Conservation (phyloP, 805 yeast genomes). For the Suhomyces kilbournensis region DNA sequence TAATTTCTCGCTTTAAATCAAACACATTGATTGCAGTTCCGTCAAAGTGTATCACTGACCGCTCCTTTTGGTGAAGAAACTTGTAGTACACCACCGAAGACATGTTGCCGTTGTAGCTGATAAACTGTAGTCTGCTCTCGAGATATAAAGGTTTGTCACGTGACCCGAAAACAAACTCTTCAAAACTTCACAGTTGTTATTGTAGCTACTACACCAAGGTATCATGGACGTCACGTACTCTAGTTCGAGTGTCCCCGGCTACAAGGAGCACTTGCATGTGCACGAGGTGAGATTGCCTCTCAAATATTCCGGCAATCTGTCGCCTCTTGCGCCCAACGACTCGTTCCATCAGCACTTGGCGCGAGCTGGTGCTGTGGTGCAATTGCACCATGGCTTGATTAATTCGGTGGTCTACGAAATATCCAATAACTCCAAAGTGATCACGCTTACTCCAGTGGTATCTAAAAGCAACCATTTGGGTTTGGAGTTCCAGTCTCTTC, state of each 20-base stretch:
- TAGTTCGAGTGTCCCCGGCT: slow-evolving; percentile 19
- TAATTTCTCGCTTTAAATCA: slow-evolving; percentile 89
- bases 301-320: slow-evolving; percentile 15
- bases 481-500: slow-evolving; percentile 34
- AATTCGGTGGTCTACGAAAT: slow-evolving; percentile 31
- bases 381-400: slow-evolving; percentile 13
- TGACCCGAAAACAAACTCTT: slow-evolving; percentile 1
- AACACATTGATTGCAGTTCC: slow-evolving; percentile 96
- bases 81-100: slow-evolving; percentile 85
- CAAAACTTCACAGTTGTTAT: background rate
- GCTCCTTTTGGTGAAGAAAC: slow-evolving; percentile 78
- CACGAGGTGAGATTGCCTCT: slow-evolving; percentile 21
- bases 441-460: slow-evolving; percentile 40
- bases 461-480: slow-evolving; percentile 31
- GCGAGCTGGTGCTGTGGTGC: slow-evolving; percentile 21
- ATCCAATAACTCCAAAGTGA: slow-evolving; percentile 27
- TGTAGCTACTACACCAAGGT: background rate
- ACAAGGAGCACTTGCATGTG: slow-evolving; percentile 14
- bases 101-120: slow-evolving; percentile 40
- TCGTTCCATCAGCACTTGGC: slow-evolving; percentile 18
- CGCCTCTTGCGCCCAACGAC: slow-evolving; percentile 18
- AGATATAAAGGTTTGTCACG: background rate
- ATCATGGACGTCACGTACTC: slow-evolving; percentile 17
- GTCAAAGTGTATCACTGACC: slow-evolving; percentile 80
- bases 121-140: background rate